Conservation (phyloP, 2,329 filamentous ascomycete species). For the Beauveria sp. region DNA sequence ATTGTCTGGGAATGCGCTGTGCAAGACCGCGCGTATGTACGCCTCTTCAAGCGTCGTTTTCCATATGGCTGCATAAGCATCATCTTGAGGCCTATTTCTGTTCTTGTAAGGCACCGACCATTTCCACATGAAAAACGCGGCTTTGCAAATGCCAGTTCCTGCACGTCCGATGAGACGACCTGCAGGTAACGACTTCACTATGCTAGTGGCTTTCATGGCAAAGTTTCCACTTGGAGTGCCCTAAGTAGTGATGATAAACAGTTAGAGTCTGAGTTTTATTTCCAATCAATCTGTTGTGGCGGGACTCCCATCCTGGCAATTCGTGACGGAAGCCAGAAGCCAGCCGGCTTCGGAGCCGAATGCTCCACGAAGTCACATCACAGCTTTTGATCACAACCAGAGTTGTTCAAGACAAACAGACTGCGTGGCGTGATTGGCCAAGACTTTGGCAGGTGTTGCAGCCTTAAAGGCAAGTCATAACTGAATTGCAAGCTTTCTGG, state of each 20-base stretch:
- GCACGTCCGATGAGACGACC: too few species aligned
- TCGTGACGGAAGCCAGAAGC: not conserved
- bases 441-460: too few species aligned
- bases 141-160: not conserved
- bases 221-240: not conserved
- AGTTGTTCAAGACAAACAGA: too few species aligned
- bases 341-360: not conserved
- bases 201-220: not conserved
- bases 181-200: too few species aligned
- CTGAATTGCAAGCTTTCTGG: too few species aligned
- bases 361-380: not conserved
- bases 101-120: conserved; percentile 15
- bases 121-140: conserved; percentile 11
- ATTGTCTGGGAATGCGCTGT: conserved; percentile 8
- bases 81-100: conserved; percentile 15
- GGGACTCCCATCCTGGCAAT: not conserved
- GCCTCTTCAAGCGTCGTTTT: not conserved
- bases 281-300: too few species aligned
- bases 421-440: too few species aligned
- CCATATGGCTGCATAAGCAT: conserved; percentile 13
- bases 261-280: too few species aligned
- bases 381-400: too few species aligned
- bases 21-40: not conserved
- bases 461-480: too few species aligned
- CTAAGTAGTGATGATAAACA: too few species aligned